phyloP scores from a whole-genome alignment of 2,329 filamentous ascomycete genomes.

The Aspergillus tanneri region DNA sequence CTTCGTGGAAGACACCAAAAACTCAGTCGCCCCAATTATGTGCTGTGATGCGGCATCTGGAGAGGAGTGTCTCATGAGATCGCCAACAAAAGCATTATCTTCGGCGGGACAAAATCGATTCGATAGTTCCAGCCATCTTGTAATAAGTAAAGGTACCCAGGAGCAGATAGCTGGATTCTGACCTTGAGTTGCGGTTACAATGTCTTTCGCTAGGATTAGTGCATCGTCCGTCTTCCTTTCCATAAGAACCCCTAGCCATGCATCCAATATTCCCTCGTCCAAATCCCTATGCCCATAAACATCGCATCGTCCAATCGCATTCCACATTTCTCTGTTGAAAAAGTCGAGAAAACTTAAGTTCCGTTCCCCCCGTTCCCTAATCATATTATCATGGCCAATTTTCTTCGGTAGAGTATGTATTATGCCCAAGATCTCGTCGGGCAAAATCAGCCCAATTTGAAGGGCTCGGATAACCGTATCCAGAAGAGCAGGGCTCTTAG shows the following conservation, averaged over 20 bases:
- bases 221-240: constrained; percentile 13
- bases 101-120: constrained; percentile 5
- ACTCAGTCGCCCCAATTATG: constrained; percentile 36
- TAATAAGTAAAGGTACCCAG: constrained; percentile 31
- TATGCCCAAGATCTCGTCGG: constrained; percentile 34
- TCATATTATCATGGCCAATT: neutral
- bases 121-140: constrained; percentile 24
- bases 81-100: constrained; percentile 15
- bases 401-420: constrained; percentile 26
- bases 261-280: constrained; percentile 26
- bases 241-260: constrained; percentile 34
- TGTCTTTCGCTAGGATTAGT: constrained; percentile 29
- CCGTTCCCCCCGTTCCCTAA: neutral
- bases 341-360: constrained; percentile 20
- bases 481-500: constrained; percentile 25
- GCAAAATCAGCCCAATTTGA: constrained; percentile 36
- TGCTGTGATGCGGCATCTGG: constrained; percentile 25
- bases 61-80: constrained; percentile 26
- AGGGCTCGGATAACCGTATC: constrained; percentile 30
- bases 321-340: constrained; percentile 37
- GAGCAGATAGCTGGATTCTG: constrained; percentile 8
- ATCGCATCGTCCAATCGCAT: constrained; percentile 29
- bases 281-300: constrained; percentile 37
- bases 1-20: constrained; percentile 24
- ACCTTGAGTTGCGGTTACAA: constrained; percentile 31